phyloP scores from a whole-genome alignment of 805 yeast genomes.

The Candida orba region DNA sequence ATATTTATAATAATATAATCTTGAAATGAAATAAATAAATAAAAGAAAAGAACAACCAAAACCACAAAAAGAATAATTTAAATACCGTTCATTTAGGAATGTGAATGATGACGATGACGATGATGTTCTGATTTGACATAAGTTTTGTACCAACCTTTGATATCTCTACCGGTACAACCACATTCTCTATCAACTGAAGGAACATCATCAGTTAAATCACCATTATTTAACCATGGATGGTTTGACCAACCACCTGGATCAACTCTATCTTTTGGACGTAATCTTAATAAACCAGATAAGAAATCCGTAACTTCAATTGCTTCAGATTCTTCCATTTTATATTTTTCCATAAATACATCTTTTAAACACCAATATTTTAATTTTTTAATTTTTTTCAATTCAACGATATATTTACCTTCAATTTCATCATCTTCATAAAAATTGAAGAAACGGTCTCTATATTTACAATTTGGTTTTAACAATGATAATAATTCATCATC shows the following conservation, averaged over 20 bases:
- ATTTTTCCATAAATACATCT: constrained; percentile 68
- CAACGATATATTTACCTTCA: background rate
- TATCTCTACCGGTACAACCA: constrained; percentile 23
- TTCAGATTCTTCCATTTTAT: constrained; percentile 49
- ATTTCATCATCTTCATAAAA: constrained; percentile 30
- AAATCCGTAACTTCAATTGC: constrained; percentile 44
- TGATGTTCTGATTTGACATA: background rate
- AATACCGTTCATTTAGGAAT: background rate
- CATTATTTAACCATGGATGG: constrained; percentile 42
- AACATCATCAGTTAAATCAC: constrained; percentile 1
- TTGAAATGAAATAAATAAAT: background rate
- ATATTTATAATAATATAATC: no score
- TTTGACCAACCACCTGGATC: constrained; percentile 48
- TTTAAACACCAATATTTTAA: constrained; percentile 73
- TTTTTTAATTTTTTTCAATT: constrained; percentile 54
- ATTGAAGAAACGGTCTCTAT: constrained; percentile 42
- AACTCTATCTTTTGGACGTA: constrained; percentile 41
- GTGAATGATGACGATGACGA: background rate
- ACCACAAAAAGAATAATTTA: background rate
- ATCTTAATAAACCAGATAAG: constrained; percentile 41
- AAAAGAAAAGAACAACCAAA: background rate
- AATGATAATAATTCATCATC: constrained; percentile 30
- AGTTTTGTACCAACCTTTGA: constrained; percentile 21
- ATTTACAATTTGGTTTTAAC: constrained; percentile 30
- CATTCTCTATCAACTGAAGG: constrained; percentile 8